These are phyloP conservation scores for Aureobasidium melanogenum DNA, from an alignment of 2,329 filamentous ascomycete species.

Conservation along the genomic window DNA sequence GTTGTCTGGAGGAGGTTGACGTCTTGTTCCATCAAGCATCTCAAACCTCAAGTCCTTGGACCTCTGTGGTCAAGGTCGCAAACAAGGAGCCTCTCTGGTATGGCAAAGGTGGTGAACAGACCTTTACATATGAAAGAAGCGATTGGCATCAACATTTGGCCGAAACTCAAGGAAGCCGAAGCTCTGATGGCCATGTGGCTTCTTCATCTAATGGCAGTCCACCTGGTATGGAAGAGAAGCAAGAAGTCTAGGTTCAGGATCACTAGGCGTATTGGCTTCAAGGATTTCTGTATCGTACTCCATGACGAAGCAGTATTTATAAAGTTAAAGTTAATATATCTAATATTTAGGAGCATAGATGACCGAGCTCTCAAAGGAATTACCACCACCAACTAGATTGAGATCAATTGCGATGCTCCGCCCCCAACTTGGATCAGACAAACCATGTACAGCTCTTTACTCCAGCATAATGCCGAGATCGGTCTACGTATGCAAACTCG, in stretches of 20 bases:
- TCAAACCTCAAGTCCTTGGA: constrained; percentile 39
- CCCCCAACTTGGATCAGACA: too few species aligned
- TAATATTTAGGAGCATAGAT: too few species aligned
- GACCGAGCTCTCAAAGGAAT: too few species aligned
- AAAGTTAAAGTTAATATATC: too few species aligned
- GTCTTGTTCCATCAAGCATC: constrained; percentile 47
- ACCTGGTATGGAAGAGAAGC: constrained; percentile 5
- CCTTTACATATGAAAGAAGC: constrained; percentile 38
- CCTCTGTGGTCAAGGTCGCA: constrained; percentile 43
- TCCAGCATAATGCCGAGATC: too few species aligned
- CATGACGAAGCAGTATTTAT: neutral
- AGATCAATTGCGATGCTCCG: too few species aligned
- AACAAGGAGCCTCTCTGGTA: constrained; percentile 46
- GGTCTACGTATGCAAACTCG: too few species aligned
- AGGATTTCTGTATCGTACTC: neutral
- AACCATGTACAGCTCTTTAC: too few species aligned
- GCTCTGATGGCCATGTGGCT: neutral
- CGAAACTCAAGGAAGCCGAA: neutral
- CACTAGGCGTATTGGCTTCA: neutral
- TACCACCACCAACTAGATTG: too few species aligned
- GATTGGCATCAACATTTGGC: constrained; percentile 25
- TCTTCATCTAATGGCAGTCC: neutral
- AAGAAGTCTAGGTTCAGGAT: neutral
- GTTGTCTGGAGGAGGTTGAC: constrained; percentile 58
- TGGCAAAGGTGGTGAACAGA: constrained; percentile 46